These are phyloP conservation scores for Cyberlindnera xylosilytica DNA, from an alignment of 805 yeast species.

Conservation along the genomic window DNA sequence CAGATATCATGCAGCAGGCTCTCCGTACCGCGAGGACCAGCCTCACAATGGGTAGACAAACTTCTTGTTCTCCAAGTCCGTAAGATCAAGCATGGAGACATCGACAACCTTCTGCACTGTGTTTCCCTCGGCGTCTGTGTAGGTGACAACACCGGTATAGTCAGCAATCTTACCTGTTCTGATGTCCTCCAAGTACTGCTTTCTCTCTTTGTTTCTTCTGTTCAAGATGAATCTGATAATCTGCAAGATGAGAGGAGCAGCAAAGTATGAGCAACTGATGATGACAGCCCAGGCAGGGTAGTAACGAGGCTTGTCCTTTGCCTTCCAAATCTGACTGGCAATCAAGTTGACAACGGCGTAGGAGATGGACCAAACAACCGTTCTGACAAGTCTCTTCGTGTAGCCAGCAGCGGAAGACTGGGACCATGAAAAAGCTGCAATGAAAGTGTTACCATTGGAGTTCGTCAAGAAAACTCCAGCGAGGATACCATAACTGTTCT, in stretches of 20 bases:
- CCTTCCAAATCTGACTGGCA: constrained; percentile 47
- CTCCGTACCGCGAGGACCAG: too few species aligned
- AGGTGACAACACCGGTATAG: constrained; percentile 24
- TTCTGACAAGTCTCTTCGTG: constrained; percentile 42
- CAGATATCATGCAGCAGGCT: too few species aligned
- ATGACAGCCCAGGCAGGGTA: constrained; percentile 46
- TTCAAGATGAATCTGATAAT: constrained; percentile 36
- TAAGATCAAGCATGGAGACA: constrained; percentile 45
- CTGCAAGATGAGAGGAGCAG: constrained; percentile 35
- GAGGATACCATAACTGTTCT: constrained; percentile 32
- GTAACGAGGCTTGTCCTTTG: constrained; percentile 40
- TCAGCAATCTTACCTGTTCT: constrained; percentile 27
- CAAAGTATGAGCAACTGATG: constrained; percentile 41
- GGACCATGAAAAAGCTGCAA: constrained; percentile 20
- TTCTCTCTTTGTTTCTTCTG: constrained; percentile 28
- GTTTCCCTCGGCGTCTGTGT: constrained; percentile 28
- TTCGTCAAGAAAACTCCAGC: constrained; percentile 29
- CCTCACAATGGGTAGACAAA: constrained; percentile 48
- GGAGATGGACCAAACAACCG: constrained; percentile 34
- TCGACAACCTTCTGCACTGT: constrained; percentile 30
- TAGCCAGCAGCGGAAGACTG: constrained; percentile 35
- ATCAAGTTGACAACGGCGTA: constrained; percentile 43
- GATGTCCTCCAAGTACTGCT: constrained; percentile 17
- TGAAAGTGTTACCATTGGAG: constrained; percentile 31
- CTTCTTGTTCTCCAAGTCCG: constrained; percentile 49